These are phyloP conservation scores for Clitopilus passeckerianus DNA, from an alignment of 768 basidiomycete species.

Conservation along the genomic window DNA sequence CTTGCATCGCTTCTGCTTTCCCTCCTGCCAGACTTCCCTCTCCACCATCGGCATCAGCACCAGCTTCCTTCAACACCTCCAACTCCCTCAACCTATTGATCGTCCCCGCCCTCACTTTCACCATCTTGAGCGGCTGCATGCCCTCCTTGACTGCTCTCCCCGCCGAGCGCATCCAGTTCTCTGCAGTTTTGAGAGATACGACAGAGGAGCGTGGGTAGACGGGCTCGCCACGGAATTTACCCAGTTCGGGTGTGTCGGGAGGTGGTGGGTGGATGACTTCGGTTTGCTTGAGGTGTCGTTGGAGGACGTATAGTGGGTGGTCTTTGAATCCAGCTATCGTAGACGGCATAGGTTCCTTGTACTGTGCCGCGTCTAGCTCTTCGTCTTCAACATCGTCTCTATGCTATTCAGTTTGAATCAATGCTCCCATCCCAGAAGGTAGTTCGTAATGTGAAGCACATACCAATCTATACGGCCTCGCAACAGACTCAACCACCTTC, in stretches of 20 bases:
- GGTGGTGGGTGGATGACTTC: constrained; percentile 74
- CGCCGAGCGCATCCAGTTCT: constrained; percentile 87
- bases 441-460: constrained; percentile 13
- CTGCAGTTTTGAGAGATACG: constrained; percentile 81
- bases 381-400: constrained; percentile 93
- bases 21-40: constrained; percentile 11
- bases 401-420: constrained; percentile 45
- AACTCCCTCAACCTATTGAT: constrained; percentile 70
- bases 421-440: not conserved
- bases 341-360: constrained; percentile 91
- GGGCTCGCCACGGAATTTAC: constrained; percentile 88
- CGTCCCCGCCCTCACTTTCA: constrained; percentile 82
- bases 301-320: constrained; percentile 84
- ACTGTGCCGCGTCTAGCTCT: constrained; percentile 70
- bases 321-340: constrained; percentile 91
- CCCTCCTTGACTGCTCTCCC: constrained; percentile 71
- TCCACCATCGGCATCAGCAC: constrained; percentile 31
- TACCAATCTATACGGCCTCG: constrained; percentile 81
- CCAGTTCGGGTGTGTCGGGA: constrained; percentile 62
- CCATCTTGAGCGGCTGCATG: constrained; percentile 84
- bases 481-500: constrained; percentile 53
- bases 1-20: constrained; percentile 68
- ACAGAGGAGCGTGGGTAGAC: constrained; percentile 87
- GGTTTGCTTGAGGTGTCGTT: constrained; percentile 82
- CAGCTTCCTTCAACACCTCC: constrained; percentile 38